phyloP scores from a whole-genome alignment of 2,329 filamentous ascomycete species.

The Fusarium bactridioides region DNA sequence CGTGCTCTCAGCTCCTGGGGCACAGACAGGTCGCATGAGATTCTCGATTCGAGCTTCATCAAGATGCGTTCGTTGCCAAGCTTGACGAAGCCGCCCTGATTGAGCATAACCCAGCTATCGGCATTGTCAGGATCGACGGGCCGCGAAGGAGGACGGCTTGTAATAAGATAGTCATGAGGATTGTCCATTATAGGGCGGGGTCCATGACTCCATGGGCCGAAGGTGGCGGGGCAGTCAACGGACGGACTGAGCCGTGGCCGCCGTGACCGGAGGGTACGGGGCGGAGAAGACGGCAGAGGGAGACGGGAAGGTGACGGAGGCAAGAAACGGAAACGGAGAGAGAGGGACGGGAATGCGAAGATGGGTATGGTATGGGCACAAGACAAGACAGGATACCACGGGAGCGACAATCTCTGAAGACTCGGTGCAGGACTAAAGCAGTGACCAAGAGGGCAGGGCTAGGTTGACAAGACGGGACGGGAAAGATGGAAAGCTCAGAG shows the following conservation, averaged over 20 bases:
- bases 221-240: slow-evolving; percentile 40
- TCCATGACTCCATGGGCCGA: slow-evolving; percentile 47
- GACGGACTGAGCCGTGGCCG: slow-evolving; percentile 36
- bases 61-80: slow-evolving; percentile 85
- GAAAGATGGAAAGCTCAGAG: slow-evolving; percentile 35
- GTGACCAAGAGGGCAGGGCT: slow-evolving; percentile 19
- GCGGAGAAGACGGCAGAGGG: slow-evolving; percentile 25
- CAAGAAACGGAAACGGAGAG: slow-evolving; percentile 24
- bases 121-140: slow-evolving; percentile 61
- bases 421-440: slow-evolving; percentile 17
- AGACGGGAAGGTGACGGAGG: slow-evolving; percentile 25
- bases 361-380: slow-evolving; percentile 20
- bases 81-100: slow-evolving; percentile 79
- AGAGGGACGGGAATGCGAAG: slow-evolving; percentile 7
- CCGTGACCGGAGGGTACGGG: slow-evolving; percentile 31
- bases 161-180: slow-evolving; percentile 52
- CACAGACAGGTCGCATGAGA: slow-evolving; percentile 77
- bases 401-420: slow-evolving; percentile 17
- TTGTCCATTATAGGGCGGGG: slow-evolving; percentile 50
- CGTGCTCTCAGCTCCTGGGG: slow-evolving; percentile 69
- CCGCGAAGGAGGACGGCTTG: slow-evolving; percentile 45
- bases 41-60: slow-evolving; percentile 81
- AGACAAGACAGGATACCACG: slow-evolving; percentile 8
- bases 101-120: slow-evolving; percentile 89
- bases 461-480: slow-evolving; percentile 28